A percentile compares a stretch with the other conserved stretches of the same genome.
phyloP scores from a whole-genome alignment of 345 rosid species.

The Erodium maritimum region DNA sequence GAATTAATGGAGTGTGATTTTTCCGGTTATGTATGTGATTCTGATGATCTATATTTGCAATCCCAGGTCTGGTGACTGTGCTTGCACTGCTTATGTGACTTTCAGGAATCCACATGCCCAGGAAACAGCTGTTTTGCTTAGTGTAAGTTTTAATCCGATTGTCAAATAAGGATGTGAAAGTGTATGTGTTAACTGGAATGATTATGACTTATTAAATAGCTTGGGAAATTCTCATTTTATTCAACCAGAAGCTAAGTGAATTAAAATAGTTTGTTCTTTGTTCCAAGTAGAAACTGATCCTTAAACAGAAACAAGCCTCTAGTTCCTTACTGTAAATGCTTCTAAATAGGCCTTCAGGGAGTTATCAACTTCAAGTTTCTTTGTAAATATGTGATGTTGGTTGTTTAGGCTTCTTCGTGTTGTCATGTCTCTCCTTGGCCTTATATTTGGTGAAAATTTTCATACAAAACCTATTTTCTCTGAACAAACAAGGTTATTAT shows the following conservation, averaged over 20 bases:
- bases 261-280: no score
- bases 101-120: conserved; percentile 69
- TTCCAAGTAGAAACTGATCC: background rate
- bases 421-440: no score
- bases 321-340: background rate
- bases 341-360: no score
- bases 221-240: background rate
- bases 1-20: background rate
- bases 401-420: no score
- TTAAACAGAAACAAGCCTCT: background rate
- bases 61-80: conserved; percentile 36
- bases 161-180: background rate
- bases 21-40: background rate
- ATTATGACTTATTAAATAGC: background rate
- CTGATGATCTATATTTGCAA: background rate
- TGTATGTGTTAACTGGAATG: no score
- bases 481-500: no score
- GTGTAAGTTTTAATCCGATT: conserved; percentile 30
- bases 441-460: no score
- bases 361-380: no score
- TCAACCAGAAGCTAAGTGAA: background rate
- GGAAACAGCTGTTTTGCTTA: conserved; percentile 74
- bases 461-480: no score
- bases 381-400: no score
- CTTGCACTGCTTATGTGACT: conserved; percentile 59